Base-by-base conservation (phyloP, 768 basidiomycete genomes). In the Galerina sulciceps region DNA sequence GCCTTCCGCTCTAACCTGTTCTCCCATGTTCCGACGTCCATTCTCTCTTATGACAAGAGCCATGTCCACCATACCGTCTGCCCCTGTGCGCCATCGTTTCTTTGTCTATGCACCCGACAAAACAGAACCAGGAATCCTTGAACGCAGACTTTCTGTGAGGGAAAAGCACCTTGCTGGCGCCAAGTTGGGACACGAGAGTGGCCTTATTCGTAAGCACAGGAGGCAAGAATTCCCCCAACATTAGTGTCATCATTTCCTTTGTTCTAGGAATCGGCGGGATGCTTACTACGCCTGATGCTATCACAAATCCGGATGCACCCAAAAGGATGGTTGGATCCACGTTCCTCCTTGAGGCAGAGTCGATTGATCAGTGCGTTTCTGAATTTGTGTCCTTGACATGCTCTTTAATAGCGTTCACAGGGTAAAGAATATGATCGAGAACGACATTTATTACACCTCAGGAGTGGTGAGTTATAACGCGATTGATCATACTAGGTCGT, bases 61-160 rank as follows among this genome's bases (percentile, higher is more conserved):
- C 51, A 70, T 70, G 69, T 66, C 69, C 36, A 63, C 69, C 42
- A 34, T 60, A 15, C 37, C 65, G n/a, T 43, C 66, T 11, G 47
- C 59, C 22, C 58, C 71, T 15, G 34, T 45, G 23, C 60, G 63
- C 17, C 73, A 73, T 34, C 67, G 64, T 23, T 75, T 72, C 56
- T 63, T 88, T 53, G 83, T 91, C 31, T 89, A 84, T 63, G 86
- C 88, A 1, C 88, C 88, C 2, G 89, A 91, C 67, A 82, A 79
- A 64, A 82, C 82, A 11, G 85, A 87, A 53, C 76, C 79, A 49
- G 87, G 80, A 3, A 81, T 84, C 3, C 79, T 85, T 42, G 77
- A 77, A 18, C 79, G 81, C n/a, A 79, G 89, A 34, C 73, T 88
- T 60, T 76, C 79, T 1, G 85, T 89, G 5, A 76, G 89, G 36